Conservation (phyloP, 768 basidiomycete genomes). For the Lanmaoa pseudosensibilis region DNA sequence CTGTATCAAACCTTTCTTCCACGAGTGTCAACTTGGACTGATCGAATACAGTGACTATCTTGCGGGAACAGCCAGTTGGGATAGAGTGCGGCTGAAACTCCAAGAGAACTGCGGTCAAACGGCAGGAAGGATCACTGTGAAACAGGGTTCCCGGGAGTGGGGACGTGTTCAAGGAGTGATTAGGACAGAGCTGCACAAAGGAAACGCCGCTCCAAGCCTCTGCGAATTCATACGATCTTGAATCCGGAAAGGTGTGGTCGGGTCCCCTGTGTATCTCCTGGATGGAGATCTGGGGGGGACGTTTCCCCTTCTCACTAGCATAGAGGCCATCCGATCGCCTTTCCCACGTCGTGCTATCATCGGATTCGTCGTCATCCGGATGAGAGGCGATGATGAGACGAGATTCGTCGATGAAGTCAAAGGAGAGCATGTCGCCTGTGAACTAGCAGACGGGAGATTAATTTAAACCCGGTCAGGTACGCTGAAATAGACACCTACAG, state of each 20-base stretch:
- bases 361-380: constrained; percentile 35
- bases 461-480: not conserved
- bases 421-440: constrained; percentile 32
- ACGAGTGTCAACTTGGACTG: constrained; percentile 50
- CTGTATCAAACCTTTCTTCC: constrained; percentile 43
- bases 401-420: constrained; percentile 30
- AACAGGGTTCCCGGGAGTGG: constrained; percentile 50
- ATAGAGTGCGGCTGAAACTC: constrained; percentile 42
- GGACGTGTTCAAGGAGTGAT: constrained; percentile 42
- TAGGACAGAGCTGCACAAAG: constrained; percentile 48
- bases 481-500: constrained; percentile 16
- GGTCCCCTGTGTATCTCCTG: constrained; percentile 20
- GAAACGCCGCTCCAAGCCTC: constrained; percentile 47
- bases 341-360: constrained; percentile 31
- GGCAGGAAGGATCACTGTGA: constrained; percentile 52
- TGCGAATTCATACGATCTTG: constrained; percentile 51
- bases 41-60: constrained; percentile 54
- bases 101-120: constrained; percentile 44
- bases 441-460: constrained; percentile 16
- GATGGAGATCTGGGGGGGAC: constrained; percentile 30
- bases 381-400: constrained; percentile 28
- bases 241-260: constrained; percentile 10
- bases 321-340: constrained; percentile 34
- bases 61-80: constrained; percentile 34
- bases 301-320: constrained; percentile 30